A percentile compares a stretch with the other conserved stretches of the same genome.
Conservation (phyloP, 805 yeast species). For the Jamesozyma hellenica region DNA sequence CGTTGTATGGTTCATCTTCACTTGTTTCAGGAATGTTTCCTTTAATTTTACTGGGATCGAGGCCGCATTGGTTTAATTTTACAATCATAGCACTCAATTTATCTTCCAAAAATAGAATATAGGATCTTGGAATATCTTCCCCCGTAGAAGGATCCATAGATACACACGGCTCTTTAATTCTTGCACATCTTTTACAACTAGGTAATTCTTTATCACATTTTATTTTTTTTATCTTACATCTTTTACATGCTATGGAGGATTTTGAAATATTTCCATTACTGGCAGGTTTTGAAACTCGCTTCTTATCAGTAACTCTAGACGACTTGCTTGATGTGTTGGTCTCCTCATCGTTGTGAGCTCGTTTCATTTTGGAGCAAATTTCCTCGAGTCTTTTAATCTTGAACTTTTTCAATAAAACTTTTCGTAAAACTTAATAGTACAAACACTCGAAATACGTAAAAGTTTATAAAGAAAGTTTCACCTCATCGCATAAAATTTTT, state of each 20-base stretch:
- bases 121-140: conserved; percentile 72
- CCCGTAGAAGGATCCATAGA: conserved; percentile 86
- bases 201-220: conserved; percentile 55
- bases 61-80: conserved; percentile 36
- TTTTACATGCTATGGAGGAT: conserved; percentile 72
- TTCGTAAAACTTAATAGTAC: no score
- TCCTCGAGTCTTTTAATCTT: no score
- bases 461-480: no score
- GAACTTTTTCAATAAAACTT: no score
- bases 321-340: no score
- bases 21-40: conserved; percentile 23
- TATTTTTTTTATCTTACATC: conserved; percentile 64
- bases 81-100: conserved; percentile 47
- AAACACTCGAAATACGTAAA: no score
- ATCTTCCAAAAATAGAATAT: conserved; percentile 62
- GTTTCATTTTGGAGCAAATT: no score
- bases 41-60: conserved; percentile 25
- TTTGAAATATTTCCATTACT: no score
- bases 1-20: conserved; percentile 21
- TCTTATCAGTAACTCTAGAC: no score
- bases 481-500: no score
- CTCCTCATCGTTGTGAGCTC: no score
- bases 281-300: no score
- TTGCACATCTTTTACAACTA: conserved; percentile 44
- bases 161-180: conserved; percentile 63